Evolutionary conservation across 305 asterid genomes (phyloP).

Genomic region (Nicotiana rustica): DNA sequence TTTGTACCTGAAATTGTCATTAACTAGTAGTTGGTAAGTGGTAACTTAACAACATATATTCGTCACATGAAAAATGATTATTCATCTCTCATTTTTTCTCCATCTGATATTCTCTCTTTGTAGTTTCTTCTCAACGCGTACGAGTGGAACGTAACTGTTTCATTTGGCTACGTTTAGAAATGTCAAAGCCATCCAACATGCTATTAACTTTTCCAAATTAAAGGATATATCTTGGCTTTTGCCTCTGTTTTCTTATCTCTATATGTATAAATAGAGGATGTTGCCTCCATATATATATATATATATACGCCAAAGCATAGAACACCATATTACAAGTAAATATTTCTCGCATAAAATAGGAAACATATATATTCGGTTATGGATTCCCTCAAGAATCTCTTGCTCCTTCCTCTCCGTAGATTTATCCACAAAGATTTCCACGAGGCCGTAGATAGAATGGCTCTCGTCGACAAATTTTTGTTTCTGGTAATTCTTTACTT

Average conservation of each 20-base stretch:
- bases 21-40: neutral
- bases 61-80: neutral
- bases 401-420: slow-evolving; percentile 44
- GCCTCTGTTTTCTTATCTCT: neutral
- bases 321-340: neutral
- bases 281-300: neutral
- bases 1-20: neutral
- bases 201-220: neutral
- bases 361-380: neutral
- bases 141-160: too few relatives aligned
- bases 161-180: neutral
- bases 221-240: neutral
- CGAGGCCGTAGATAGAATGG: slow-evolving; percentile 49
- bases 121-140: neutral
- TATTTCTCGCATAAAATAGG: too few relatives aligned
- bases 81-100: neutral
- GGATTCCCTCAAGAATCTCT: slow-evolving; percentile 39
- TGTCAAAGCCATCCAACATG: slow-evolving; percentile 13
- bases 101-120: too few relatives aligned
- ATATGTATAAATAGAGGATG: neutral
- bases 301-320: neutral
- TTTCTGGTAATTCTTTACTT: slow-evolving; percentile 52
- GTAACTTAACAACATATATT: neutral
- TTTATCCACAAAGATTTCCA: slow-evolving; percentile 58
- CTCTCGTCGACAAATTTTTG: slow-evolving; percentile 50